Percentiles rank a stretch among this genome's conserved stretches.
Evolutionary conservation across 306 rosid genomes (phyloP).

Genomic region (Fragaria nilgerrensis): DNA sequence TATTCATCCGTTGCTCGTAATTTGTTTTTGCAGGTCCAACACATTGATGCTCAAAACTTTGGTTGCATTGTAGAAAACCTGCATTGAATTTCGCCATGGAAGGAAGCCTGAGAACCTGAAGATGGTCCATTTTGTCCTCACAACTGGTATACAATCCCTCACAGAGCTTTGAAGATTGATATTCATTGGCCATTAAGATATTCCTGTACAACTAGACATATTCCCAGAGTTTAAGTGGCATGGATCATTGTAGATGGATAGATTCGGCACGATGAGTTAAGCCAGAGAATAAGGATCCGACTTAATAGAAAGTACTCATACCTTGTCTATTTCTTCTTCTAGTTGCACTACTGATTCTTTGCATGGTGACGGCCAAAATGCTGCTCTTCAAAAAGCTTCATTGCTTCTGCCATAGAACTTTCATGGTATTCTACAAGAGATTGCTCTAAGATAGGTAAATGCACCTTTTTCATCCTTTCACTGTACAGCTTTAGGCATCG

Average conservation of each 20-base stretch:
- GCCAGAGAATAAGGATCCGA: neutral
- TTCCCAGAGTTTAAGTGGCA: constrained; percentile 18
- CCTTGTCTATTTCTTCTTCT: constrained; percentile 79
- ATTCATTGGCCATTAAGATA: constrained; percentile 60
- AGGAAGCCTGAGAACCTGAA: constrained; percentile 89
- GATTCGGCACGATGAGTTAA: neutral
- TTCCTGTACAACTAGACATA: constrained; percentile 56
- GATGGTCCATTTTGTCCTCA: constrained; percentile 92
- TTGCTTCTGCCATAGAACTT: constrained; percentile 45
- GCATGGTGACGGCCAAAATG: constrained; percentile 95
- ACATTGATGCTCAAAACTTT: constrained; percentile 69
- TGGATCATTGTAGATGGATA: neutral
- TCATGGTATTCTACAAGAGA: constrained; percentile 59
- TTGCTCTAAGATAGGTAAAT: constrained; percentile 62
- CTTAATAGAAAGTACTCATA: constrained; percentile 18
- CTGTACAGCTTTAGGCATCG: constrained; percentile 70
- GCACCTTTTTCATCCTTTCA: constrained; percentile 53
- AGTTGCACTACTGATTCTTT: constrained; percentile 72
- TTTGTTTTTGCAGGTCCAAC: constrained; percentile 82
- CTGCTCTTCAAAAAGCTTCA: constrained; percentile 68
- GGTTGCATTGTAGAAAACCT: constrained; percentile 80
- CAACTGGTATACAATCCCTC: constrained; percentile 76
- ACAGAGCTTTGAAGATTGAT: constrained; percentile 83
- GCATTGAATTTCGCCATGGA: constrained; percentile 96
- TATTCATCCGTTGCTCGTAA: constrained; percentile 77